phyloP scores from a whole-genome alignment of 2,329 filamentous ascomycete species.

The Verticillium isaacii region DNA sequence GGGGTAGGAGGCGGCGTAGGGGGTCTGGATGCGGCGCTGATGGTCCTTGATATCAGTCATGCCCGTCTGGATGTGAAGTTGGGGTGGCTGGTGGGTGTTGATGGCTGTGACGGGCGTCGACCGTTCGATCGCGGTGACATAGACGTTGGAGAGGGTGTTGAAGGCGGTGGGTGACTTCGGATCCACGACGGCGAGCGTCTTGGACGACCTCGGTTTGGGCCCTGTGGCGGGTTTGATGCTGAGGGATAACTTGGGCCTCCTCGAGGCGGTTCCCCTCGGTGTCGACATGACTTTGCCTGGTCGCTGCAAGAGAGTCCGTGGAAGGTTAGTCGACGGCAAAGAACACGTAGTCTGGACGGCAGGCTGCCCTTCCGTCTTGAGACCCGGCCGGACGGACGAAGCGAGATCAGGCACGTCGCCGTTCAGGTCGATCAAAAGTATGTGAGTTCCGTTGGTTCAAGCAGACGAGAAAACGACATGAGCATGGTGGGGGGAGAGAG shows the following conservation, averaged over 20 bases:
- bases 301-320: neutral
- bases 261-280: constrained; percentile 26
- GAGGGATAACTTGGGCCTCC: constrained; percentile 53
- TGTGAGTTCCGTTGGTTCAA: neutral
- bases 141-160: constrained; percentile 63
- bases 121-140: constrained; percentile 57
- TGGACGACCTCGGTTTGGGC: constrained; percentile 32
- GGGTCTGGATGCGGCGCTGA: constrained; percentile 26
- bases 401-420: neutral
- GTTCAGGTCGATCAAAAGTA: neutral
- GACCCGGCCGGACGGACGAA: neutral
- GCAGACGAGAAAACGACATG: neutral
- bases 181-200: constrained; percentile 42
- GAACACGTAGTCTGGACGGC: neutral
- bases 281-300: constrained; percentile 30
- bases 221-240: constrained; percentile 44
- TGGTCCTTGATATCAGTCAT: constrained; percentile 13
- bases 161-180: constrained; percentile 58
- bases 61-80: constrained; percentile 21
- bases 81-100: constrained; percentile 32
- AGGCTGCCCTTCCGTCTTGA: neutral
- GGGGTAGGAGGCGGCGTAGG: constrained; percentile 41
- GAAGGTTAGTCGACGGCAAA: neutral
- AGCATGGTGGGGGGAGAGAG: constrained; percentile 2
- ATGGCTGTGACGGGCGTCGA: constrained; percentile 48